phyloP scores from a whole-genome alignment of 2,329 filamentous ascomycete genomes.

The Helminthosporium solani region DNA sequence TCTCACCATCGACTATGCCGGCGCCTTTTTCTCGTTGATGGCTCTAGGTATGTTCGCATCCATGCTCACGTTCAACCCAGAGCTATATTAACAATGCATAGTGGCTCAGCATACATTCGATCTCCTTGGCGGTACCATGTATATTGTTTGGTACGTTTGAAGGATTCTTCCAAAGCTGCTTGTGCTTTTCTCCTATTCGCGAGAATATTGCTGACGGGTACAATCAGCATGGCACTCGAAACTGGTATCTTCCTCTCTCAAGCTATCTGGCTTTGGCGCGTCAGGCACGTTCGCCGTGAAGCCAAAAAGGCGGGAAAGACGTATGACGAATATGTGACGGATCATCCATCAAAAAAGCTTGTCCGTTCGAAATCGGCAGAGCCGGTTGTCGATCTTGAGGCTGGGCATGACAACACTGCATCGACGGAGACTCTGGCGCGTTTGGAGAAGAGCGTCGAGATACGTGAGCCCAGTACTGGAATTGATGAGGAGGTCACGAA shows the following conservation, averaged over 20 bases:
- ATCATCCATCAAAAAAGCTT: conserved; percentile 25
- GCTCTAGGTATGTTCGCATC: conserved; percentile 53
- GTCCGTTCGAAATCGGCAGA: conserved; percentile 23
- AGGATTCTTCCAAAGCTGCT: not conserved
- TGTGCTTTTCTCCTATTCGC: not conserved
- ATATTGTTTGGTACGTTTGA: conserved; percentile 58
- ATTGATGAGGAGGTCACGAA: no score
- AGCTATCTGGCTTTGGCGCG: conserved; percentile 59
- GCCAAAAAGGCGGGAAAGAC: conserved; percentile 55
- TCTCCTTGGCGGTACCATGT: conserved; percentile 60
- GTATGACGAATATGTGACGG: conserved; percentile 54
- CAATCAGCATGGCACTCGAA: conserved; percentile 56
- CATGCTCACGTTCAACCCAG: no score
- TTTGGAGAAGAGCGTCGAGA: not conserved
- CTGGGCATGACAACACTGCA: conserved; percentile 10
- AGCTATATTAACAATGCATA: conserved; percentile 34
- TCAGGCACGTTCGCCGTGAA: conserved; percentile 53
- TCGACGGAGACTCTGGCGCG: conserved; percentile 5
- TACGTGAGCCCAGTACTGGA: not conserved
- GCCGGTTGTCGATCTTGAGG: conserved; percentile 31
- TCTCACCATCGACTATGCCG: conserved; percentile 57
- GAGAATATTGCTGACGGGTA: conserved; percentile 4
- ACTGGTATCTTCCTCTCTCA: conserved; percentile 62
- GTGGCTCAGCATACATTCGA: conserved; percentile 64
- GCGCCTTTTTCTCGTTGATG: conserved; percentile 63